Evolutionary conservation across 169 alveolate species (phyloP).

Genomic region (Plasmodium ovale): DNA sequence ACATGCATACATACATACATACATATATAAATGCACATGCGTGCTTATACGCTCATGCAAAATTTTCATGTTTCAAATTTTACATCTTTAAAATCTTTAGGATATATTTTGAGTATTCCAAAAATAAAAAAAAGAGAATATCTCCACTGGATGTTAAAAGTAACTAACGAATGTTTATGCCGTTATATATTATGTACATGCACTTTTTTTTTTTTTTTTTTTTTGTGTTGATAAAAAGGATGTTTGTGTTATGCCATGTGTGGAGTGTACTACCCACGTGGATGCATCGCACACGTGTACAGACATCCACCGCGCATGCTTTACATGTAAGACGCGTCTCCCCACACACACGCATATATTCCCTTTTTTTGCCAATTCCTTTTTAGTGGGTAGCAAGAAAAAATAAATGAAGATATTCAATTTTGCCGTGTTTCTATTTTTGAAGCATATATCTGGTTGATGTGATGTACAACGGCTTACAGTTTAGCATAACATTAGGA

Average conservation of each 20-base stretch:
- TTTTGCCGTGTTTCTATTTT: background rate
- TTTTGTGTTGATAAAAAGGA: background rate
- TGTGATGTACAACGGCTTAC: slow-evolving; percentile 44
- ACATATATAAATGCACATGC: background rate
- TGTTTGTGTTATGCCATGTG: no score
- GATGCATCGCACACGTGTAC: background rate
- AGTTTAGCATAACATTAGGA: slow-evolving; percentile 10
- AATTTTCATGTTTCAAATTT: background rate
- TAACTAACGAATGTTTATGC: background rate
- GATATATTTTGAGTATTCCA: slow-evolving; percentile 47
- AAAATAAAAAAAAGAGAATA: slow-evolving; percentile 17
- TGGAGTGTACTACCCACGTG: no score
- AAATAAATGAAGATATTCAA: slow-evolving; percentile 11
- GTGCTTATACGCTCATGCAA: background rate
- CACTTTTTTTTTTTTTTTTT: background rate
- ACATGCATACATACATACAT: background rate
- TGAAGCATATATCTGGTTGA: slow-evolving; percentile 8
- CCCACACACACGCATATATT: background rate
- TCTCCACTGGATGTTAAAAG: slow-evolving; percentile 41
- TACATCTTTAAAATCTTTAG: slow-evolving; percentile 6
- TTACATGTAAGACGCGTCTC: no score
- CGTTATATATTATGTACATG: background rate
- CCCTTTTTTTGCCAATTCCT: background rate
- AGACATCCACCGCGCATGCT: background rate
- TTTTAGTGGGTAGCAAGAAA: slow-evolving; percentile 29